Conservation (phyloP, 371 early-diverging fungal species). For the Antonospora locustae region DNA sequence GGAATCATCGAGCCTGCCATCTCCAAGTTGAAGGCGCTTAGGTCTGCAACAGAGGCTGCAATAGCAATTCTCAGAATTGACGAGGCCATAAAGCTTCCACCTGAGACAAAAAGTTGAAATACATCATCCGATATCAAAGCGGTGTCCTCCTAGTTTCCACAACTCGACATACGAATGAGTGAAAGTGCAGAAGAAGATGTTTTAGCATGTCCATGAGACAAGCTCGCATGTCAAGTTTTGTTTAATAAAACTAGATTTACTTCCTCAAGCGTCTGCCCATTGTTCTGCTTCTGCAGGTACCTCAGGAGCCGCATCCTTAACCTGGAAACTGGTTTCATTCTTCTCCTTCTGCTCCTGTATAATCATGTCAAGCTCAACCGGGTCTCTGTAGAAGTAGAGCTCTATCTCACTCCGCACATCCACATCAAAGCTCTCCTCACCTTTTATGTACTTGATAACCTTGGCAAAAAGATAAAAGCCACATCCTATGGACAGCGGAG, state of each 20-base stretch:
- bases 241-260: too few species aligned
- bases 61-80: conserved; percentile 94
- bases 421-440: conserved; percentile 56
- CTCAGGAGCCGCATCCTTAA: conserved; percentile 9
- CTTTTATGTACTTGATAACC: conserved; percentile 87
- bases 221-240: too few species aligned
- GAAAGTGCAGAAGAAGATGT: too few species aligned
- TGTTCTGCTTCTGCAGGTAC: conserved; percentile 20
- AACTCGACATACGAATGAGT: too few species aligned
- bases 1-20: conserved; percentile 97
- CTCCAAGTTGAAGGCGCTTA: conserved; percentile 89
- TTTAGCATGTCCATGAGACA: too few species aligned
- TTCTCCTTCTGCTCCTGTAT: conserved; percentile 42
- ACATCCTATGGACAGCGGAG: conserved; percentile 87
- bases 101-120: too few species aligned
- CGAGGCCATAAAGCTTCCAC: conserved; percentile 52
- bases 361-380: conserved; percentile 52
- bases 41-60: conserved; percentile 97
- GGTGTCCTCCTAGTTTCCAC: too few species aligned
- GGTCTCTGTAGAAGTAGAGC: conserved; percentile 54
- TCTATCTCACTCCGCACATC: conserved; percentile 51
- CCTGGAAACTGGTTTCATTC: conserved; percentile 16
- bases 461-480: conserved; percentile 86
- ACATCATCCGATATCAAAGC: too few species aligned
- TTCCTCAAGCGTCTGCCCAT: conserved; percentile 24